Evolutionary conservation across 179 eudicot genomes (phyloP), one percentile per base, ranked within the genome.

Genomic region (Gypsophila paniculata): DNA sequence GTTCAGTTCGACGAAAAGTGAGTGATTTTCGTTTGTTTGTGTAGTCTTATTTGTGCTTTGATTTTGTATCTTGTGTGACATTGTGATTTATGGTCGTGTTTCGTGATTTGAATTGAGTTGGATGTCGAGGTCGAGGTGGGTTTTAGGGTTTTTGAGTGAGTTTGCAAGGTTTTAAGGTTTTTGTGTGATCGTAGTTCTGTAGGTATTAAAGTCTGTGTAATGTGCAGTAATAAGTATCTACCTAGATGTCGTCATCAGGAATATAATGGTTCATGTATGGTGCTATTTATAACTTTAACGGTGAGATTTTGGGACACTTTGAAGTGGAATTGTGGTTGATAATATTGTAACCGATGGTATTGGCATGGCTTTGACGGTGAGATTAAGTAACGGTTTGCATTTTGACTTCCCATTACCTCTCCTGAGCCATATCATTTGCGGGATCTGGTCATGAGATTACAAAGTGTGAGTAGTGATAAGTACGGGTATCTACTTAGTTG

Each of bases 1-100:
- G 57, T 88, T 88, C 74, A 85, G 73, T 72, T 67, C 75, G 18
- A 86, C 91, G 68, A 85, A 85, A 89, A 90, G 98, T 91, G 6
- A 21, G 36, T 72, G 62, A 62, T 25, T 21, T 6, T 5, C 1
- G 36, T 25, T 18, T 60, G 69, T 32, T 22, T 39, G 8, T 36
- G 42, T 36, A 8, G 34, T 29, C 34, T 29, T 46, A 23, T 52
- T 54, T 61, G 4, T 71, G 39, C 23, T 23, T 59, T 17, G 15
- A 29, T 25, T 18, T 58, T 55, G 17, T 18, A 25, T 34, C 7
- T 23, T 61, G 76, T 19, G 5, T 21, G 3, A 58, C 23, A 1
- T 22, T 4, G 13, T 12, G 18, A 3, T 54, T 54, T 54, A 5
- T 7, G 7, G 7, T 17, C 7, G 23, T 54, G 0, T 19, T 15